Conservation (phyloP, 1,284 basidiomycete genomes). For the Ceratobasidium sp. region DNA sequence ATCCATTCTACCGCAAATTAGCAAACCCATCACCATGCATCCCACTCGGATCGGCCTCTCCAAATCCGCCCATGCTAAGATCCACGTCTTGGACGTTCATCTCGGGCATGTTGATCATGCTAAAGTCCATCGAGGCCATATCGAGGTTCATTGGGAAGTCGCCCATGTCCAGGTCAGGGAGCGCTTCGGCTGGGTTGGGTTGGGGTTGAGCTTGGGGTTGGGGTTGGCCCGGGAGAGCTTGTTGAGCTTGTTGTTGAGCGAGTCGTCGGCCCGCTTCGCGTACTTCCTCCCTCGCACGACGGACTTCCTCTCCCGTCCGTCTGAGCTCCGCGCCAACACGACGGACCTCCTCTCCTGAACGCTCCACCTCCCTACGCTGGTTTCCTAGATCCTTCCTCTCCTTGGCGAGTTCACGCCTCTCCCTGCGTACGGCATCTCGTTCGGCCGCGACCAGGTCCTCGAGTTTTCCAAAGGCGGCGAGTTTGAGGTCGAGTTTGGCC, state of each 20-base stretch:
- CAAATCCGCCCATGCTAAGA: slow-evolving; percentile 33
- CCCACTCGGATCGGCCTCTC: slow-evolving; percentile 35
- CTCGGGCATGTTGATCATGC: slow-evolving; percentile 39
- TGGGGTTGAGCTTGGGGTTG: slow-evolving; percentile 13
- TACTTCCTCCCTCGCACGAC: slow-evolving; percentile 1
- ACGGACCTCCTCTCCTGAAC: slow-evolving; percentile 22
- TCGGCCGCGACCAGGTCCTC: slow-evolving; percentile 92
- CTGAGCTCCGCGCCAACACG: slow-evolving; percentile 23
- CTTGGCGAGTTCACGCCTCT: slow-evolving; percentile 26
- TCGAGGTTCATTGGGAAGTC: slow-evolving; percentile 44
- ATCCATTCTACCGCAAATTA: slow-evolving; percentile 22
- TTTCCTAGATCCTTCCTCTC: slow-evolving; percentile 17
- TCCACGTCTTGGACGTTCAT: slow-evolving; percentile 45
- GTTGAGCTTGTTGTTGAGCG: slow-evolving; percentile 16
- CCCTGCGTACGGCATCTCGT: slow-evolving; percentile 56
- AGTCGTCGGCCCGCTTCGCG: slow-evolving; percentile 20
- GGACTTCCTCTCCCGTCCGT: slow-evolving; percentile 39
- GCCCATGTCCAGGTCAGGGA: slow-evolving; percentile 35
- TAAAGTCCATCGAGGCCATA: slow-evolving; percentile 35
- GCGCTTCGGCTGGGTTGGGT: too few relatives aligned
- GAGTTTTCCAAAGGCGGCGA: slow-evolving; percentile 90
- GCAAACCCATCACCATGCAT: slow-evolving; percentile 40
- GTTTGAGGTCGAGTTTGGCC: slow-evolving; percentile 94
- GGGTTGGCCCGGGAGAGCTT: background rate
- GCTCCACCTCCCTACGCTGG: slow-evolving; percentile 20